These are phyloP conservation scores for Coemansia sp. DNA, from an alignment of 192 early-diverging fungal species.

Conservation along the genomic window DNA sequence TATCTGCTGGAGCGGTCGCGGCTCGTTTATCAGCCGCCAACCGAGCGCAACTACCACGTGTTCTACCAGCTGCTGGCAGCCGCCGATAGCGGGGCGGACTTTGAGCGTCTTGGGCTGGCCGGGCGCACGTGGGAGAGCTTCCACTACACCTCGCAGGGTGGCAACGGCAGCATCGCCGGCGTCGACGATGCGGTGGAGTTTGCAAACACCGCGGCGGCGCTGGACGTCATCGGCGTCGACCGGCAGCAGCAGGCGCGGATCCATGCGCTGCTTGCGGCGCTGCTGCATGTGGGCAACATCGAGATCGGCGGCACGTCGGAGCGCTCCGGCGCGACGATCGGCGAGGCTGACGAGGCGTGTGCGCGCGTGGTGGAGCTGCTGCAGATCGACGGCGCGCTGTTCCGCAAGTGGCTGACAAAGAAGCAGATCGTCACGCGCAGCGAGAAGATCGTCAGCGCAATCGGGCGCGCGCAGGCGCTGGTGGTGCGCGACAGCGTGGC, in stretches of 20 bases:
- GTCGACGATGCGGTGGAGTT: conserved; percentile 96
- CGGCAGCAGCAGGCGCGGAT: conserved; percentile 84
- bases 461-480: conserved; percentile 71
- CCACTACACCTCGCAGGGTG: conserved; percentile 88
- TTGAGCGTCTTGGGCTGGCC: conserved; percentile 22
- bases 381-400: conserved; percentile 73
- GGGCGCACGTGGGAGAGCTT: conserved; percentile 65
- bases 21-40: conserved; percentile 89
- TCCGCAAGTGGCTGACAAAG: conserved; percentile 93
- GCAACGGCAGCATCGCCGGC: conserved; percentile 73
- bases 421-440: conserved; percentile 87
- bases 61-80: conserved; percentile 99
- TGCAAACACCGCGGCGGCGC: conserved; percentile 77
- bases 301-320: conserved; percentile 67
- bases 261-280: conserved; percentile 85
- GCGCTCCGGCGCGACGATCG: conserved; percentile 67
- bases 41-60: conserved; percentile 98
- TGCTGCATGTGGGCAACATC: conserved; percentile 96
- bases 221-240: conserved; percentile 84
- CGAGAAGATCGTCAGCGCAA: conserved; percentile 87
- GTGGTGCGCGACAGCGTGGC: conserved; percentile 91
- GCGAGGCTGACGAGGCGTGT: conserved; percentile 76
- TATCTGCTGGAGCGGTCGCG: conserved; percentile 96
- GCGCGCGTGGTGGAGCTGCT: conserved; percentile 70
- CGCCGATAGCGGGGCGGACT: conserved; percentile 65